A percentile compares a stretch with the other conserved stretches of the same genome.
Evolutionary conservation across 2,329 filamentous ascomycete species (phyloP).

Genomic region (Diplodia scrobiculata): DNA sequence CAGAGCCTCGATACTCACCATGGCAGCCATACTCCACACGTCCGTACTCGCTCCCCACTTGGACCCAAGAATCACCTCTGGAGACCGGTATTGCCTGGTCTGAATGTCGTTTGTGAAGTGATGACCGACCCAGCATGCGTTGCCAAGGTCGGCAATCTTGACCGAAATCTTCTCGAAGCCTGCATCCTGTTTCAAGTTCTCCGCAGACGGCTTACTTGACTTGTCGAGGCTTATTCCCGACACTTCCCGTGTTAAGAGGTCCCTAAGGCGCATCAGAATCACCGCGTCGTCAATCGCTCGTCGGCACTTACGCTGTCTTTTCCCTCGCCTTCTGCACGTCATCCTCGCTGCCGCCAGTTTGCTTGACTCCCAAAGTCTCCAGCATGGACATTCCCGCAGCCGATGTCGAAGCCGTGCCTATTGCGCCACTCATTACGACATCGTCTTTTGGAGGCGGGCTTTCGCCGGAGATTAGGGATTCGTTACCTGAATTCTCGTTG

Average conservation of each 20-base stretch:
- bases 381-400: slow-evolving; percentile 59
- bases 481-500: slow-evolving; percentile 66
- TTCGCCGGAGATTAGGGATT: slow-evolving; percentile 48
- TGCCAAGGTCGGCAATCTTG: slow-evolving; percentile 97
- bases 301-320: slow-evolving; percentile 79
- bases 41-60: slow-evolving; percentile 99
- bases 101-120: slow-evolving; percentile 99
- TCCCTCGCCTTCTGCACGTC: slow-evolving; percentile 75
- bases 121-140: slow-evolving; percentile 97
- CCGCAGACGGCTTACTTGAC: slow-evolving; percentile 48
- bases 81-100: slow-evolving; percentile 93
- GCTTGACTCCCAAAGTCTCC: slow-evolving; percentile 59
- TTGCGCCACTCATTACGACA: slow-evolving; percentile 59
- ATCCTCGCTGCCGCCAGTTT: slow-evolving; percentile 55
- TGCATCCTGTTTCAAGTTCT: slow-evolving; percentile 65
- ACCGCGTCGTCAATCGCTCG: not conserved
- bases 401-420: slow-evolving; percentile 53
- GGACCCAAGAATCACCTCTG: slow-evolving; percentile 91
- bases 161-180: slow-evolving; percentile 85
- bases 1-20: slow-evolving; percentile 64
- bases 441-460: slow-evolving; percentile 47
- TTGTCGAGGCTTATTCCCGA: slow-evolving; percentile 92
- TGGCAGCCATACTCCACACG: slow-evolving; percentile 99
- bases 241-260: slow-evolving; percentile 87
- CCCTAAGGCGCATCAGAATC: slow-evolving; percentile 54